Percentiles rank a stretch among this genome's conserved stretches.
Conservation (phyloP, 2,329 filamentous ascomycete species). For the Phyllosticta ampelicida region DNA sequence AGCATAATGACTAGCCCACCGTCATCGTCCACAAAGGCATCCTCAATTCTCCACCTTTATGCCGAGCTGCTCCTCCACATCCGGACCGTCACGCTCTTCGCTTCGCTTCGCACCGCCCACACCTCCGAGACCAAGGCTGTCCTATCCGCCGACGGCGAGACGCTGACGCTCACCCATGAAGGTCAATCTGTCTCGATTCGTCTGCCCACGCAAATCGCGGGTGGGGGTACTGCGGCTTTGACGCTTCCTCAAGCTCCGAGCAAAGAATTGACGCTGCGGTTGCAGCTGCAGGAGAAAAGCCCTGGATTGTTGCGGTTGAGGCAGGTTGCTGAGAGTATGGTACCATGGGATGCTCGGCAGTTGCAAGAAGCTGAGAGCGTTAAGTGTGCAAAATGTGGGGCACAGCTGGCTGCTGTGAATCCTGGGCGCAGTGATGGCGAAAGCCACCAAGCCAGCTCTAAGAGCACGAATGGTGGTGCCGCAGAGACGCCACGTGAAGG, state of each 20-base stretch:
- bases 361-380: slow-evolving; percentile 19
- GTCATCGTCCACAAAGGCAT: neutral
- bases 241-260: slow-evolving; percentile 38
- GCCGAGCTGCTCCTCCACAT: slow-evolving; percentile 52
- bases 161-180: slow-evolving; percentile 37
- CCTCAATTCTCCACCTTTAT: slow-evolving; percentile 36
- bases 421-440: slow-evolving; percentile 12
- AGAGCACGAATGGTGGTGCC: slow-evolving; percentile 24
- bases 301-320: slow-evolving; percentile 12
- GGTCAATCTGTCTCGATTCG: slow-evolving; percentile 33
- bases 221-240: slow-evolving; percentile 35
- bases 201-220: slow-evolving; percentile 37
- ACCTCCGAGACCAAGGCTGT: slow-evolving; percentile 33
- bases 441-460: neutral
- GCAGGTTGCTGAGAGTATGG: slow-evolving; percentile 25
- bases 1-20: neutral
- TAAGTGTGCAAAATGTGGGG: slow-evolving; percentile 18
- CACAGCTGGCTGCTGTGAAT: slow-evolving; percentile 15
- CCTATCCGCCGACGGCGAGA: slow-evolving; percentile 34
- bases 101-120: slow-evolving; percentile 37
- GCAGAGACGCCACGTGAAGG: neutral
- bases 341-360: slow-evolving; percentile 34
- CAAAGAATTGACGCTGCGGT: slow-evolving; percentile 43
- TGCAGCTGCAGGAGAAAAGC: slow-evolving; percentile 38
- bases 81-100: slow-evolving; percentile 47